Base-by-base conservation (phyloP, 306 rosid species). In the Sechiopsis laciniata region DNA sequence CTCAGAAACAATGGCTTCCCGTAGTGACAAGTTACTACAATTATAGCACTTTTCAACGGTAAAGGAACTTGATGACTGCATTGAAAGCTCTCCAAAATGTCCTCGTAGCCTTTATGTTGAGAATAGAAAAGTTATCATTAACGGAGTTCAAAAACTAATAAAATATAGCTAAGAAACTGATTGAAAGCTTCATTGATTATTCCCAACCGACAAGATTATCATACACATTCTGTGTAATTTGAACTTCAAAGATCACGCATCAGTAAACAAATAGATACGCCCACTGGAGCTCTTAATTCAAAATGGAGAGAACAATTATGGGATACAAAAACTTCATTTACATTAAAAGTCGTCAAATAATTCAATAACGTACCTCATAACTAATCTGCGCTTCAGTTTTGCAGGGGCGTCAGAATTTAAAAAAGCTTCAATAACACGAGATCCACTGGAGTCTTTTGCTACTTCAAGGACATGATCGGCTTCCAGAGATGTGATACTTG, bases 361-460 rank as follows among this genome's bases (percentile, higher is more conserved):
- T 68, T 76, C 60, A 15, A 67, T 7, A 51, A 62, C 92, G 70
- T 88, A 91, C 99, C 82, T 89, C 21, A 65, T 66, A 71, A 91
- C 83, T 77, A 95, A 83, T 83, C 91, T 79, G 59, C 91, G 84
- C 78, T 86, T 94, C 74, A 79, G 76, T 80, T 91, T 94, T 10
- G 81, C 87, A 55, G 95, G 77, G 87, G 87, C 88, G 68, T 84
- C 86, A 9, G 96, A 95, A 82, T 83, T 74, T 68, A 89, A 82
- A 83, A 95, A 91, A 74, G 95, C 87, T 83, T 95, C 97, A 75
- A 91, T 75, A 66, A 89, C 97, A 76, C 80, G 97, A 56, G 97
- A 83, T 76, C 97, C 99, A 55, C 78, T 81, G 20, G 83, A 48
- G 79, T 89, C 88, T 77, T 78, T 84, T 73, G 87, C 96, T 40